Evolutionary conservation across 441 rosid genomes (phyloP).

Genomic region (Manihot esculenta): DNA sequence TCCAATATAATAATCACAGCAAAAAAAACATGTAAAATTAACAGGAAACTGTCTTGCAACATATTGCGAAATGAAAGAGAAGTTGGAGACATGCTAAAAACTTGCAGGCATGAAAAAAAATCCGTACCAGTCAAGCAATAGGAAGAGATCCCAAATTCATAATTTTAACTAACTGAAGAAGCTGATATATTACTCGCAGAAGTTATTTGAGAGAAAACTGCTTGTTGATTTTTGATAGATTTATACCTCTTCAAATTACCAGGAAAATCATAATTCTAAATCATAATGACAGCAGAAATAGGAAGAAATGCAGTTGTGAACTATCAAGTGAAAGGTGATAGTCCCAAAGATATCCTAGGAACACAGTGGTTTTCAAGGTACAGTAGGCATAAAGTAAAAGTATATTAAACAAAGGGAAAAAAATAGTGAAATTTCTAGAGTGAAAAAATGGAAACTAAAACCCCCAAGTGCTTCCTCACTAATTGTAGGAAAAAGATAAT

Average conservation of each 20-base stretch:
- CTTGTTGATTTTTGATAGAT: neutral
- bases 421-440: neutral
- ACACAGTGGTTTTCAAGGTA: neutral
- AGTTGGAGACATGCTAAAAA: neutral
- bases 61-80: neutral
- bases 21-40: neutral
- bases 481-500: neutral
- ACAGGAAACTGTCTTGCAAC: neutral
- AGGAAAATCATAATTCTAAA: neutral
- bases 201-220: neutral
- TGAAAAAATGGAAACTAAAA: neutral
- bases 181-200: neutral
- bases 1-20: neutral
- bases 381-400: neutral
- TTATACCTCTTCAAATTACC: conserved; percentile 2
- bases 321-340: neutral
- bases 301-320: neutral
- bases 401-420: neutral
- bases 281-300: neutral
- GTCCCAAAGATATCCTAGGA: neutral
- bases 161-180: neutral
- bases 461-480: neutral
- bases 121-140: neutral
- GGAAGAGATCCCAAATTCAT: conserved; percentile 3
- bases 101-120: neutral